phyloP scores from a whole-genome alignment of 2,329 filamentous ascomycete species.

The Arthrobotrys sphaeroides region DNA sequence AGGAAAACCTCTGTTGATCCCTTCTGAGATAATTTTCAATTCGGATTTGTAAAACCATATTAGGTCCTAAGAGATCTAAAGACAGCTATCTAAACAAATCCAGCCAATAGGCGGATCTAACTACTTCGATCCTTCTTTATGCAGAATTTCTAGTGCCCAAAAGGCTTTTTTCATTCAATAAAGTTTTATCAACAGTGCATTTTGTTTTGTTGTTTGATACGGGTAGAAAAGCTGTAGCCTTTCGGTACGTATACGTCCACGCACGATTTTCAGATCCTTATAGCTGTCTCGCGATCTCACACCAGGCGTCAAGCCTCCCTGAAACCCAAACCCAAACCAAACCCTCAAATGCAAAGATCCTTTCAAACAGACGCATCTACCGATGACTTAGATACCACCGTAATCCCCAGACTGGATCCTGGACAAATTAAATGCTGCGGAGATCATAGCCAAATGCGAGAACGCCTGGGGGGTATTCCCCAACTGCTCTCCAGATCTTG shows the following conservation, averaged over 20 bases:
- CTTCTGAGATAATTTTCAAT: neutral
- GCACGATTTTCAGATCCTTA: neutral
- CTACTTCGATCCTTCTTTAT: no score
- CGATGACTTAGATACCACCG: slow-evolving; percentile 1
- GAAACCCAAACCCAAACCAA: slow-evolving; percentile 5
- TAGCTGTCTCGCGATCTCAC: neutral
- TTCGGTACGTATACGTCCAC: neutral
- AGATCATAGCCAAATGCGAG: slow-evolving; percentile 78
- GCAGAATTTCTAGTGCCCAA: neutral
- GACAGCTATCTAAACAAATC: no score
- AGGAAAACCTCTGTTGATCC: slow-evolving; percentile 11
- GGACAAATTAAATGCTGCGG: slow-evolving; percentile 79
- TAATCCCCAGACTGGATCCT: slow-evolving; percentile 59
- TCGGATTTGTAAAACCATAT: neutral
- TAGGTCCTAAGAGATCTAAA: no score
- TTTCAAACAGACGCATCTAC: neutral
- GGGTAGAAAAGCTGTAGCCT: neutral
- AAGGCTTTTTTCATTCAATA: neutral
- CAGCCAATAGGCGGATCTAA: no score
- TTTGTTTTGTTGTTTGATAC: no score
- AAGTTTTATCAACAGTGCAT: neutral
- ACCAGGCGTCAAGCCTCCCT: neutral
- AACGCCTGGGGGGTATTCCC: slow-evolving; percentile 84
- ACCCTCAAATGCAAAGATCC: neutral
- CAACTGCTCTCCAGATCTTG: slow-evolving; percentile 77